Evolutionary conservation across 2,329 filamentous ascomycete species (phyloP), one percentile per base, ranked within the genome.

Genomic region (Leptographium flavum): DNA sequence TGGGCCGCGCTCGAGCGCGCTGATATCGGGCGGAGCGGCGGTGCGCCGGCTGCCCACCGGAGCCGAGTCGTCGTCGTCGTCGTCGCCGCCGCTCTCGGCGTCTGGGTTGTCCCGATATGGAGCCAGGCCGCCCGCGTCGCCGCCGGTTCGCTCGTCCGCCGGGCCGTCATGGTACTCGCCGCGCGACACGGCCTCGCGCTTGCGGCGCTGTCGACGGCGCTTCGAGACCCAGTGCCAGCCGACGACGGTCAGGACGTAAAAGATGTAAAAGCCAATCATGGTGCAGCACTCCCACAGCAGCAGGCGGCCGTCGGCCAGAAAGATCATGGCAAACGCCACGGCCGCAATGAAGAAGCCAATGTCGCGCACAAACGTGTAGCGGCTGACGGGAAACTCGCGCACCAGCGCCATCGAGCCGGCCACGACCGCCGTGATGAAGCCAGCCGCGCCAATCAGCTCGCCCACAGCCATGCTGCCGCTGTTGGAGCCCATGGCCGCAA

Each of bases 391-490:
- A 62, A 98, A 98, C 45, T 94, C 92, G 51, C 86, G 76, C n/a
- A 95, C 88, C 45, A 98, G 65, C 14, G 90, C 92, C 92, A 98
- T 98, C 46, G 87, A 94, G 15, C 92, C 92, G 5, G 90, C 87
- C 30, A 98, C 92, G 17, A 98, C 90, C 2, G 88, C 84, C 1
- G 88, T 93, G 61, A 98, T 98, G 65, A 98, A 98, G 51, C 86
- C 80, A 30, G 92, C 92, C 11, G 92, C 92, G 30, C 92, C 92
- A 44, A 98, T 87, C 42, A 98, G 71, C 65, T 98, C 92, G 39
- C 92, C 92, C 35, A 98, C 79, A 1, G 92, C 92, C 70, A 98
- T 76, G 66, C 88, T 93, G n/a, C 90, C 90, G 59, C 88, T 95
- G 58, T 96, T 87, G 22, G 88, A 94, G 57, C 81, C 81, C 87